A percentile compares a stretch with the other conserved stretches of the same genome.
These are phyloP conservation scores for Candida tammaniensis DNA, from an alignment of 805 yeast species.

Conservation along the genomic window DNA sequence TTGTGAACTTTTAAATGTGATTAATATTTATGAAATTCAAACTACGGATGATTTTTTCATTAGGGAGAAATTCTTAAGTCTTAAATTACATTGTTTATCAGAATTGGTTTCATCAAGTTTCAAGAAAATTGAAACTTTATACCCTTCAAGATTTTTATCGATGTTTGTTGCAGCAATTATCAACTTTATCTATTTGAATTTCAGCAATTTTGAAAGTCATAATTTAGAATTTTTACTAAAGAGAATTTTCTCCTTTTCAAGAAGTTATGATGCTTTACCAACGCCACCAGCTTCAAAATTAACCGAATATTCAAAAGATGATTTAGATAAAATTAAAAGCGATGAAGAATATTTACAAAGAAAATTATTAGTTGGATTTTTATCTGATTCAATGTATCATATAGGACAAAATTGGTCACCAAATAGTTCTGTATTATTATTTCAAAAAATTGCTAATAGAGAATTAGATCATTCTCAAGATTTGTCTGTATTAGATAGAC, in stretches of 20 bases:
- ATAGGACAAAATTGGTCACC: constrained; percentile 16
- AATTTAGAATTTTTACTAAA: constrained; percentile 39
- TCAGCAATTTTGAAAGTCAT: constrained; percentile 9
- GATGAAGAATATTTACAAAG: constrained; percentile 66
- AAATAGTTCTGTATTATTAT: constrained; percentile 7
- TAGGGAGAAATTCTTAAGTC: constrained; percentile 37
- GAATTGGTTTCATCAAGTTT: constrained; percentile 63
- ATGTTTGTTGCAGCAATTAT: constrained; percentile 62
- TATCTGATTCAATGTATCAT: constrained; percentile 51
- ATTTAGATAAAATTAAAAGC: constrained; percentile 37
- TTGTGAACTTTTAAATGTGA: constrained; percentile 56
- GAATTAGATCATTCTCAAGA: constrained; percentile 1
- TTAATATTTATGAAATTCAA: constrained; percentile 24
- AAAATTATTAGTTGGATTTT: constrained; percentile 58
- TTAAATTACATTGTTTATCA: constrained; percentile 63
- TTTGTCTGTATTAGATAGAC: constrained; percentile 21
- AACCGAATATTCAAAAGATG: constrained; percentile 32
- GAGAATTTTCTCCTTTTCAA: constrained; percentile 58
- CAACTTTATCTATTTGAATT: constrained; percentile 46
- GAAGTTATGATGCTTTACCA: constrained; percentile 42
- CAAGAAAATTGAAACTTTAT: constrained; percentile 59
- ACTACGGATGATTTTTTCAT: constrained; percentile 9
- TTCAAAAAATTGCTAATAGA: constrained; percentile 18
- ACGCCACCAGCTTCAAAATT: constrained; percentile 45
- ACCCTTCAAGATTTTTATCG: constrained; percentile 77